A percentile compares a stretch with the other conserved stretches of the same genome.
Conservation (phyloP, 805 yeast genomes). For the Wickerhamiella azyma region DNA sequence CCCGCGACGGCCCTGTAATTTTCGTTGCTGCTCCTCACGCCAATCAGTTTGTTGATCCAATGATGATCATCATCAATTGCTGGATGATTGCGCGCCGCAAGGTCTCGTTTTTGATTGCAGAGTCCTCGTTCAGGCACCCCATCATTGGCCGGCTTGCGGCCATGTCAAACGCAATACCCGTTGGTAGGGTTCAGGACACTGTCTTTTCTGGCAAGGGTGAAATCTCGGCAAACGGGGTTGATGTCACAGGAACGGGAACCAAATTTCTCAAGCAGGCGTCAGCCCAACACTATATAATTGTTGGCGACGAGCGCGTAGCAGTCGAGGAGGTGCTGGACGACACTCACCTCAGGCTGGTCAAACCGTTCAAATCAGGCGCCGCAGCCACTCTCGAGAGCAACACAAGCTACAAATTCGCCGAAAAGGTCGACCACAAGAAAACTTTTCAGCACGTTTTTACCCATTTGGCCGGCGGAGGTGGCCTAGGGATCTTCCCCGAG, state of each 20-base stretch:
- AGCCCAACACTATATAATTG: constrained; percentile 31
- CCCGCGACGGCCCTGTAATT: constrained; percentile 66
- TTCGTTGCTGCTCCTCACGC: constrained; percentile 97
- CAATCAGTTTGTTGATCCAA: constrained; percentile 82
- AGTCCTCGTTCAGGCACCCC: constrained; percentile 47
- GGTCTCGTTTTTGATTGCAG: constrained; percentile 75
- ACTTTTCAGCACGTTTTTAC: constrained; percentile 78
- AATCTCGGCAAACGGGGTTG: constrained; percentile 24
- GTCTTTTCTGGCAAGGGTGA: constrained; percentile 53
- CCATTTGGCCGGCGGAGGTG: constrained; percentile 65
- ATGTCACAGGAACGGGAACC: constrained; percentile 53
- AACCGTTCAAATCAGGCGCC: constrained; percentile 41
- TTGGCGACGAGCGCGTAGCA: constrained; percentile 66
- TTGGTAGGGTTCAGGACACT: constrained; percentile 82
- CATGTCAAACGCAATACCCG: constrained; percentile 76
- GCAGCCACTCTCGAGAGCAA: constrained; percentile 31
- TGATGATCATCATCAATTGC: constrained; percentile 72
- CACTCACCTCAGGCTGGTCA: constrained; percentile 51
- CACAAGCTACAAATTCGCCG: constrained; percentile 58
- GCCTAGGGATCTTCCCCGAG: constrained; percentile 91
- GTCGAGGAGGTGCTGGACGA: constrained; percentile 57
- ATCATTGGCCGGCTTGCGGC: constrained; percentile 68
- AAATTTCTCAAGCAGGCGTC: constrained; percentile 48
- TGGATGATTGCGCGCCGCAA: constrained; percentile 51
- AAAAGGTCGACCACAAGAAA: constrained; percentile 68